Percentiles rank a stretch among this genome's conserved stretches.
phyloP scores from a whole-genome alignment of 1,284 basidiomycete species.

The Ustilago trichophora region DNA sequence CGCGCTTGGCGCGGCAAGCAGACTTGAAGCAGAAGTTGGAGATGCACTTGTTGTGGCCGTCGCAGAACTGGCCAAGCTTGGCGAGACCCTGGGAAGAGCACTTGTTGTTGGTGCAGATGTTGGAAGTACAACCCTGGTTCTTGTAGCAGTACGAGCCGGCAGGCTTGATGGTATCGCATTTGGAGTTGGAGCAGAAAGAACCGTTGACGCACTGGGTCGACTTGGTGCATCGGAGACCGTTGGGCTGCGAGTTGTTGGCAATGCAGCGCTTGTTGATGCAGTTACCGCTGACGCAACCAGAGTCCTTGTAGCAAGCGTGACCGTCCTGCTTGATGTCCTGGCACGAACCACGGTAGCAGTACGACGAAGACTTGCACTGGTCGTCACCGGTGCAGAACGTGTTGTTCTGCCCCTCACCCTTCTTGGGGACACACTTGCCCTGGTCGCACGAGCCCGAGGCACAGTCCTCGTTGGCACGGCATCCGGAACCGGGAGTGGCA shows the following conservation, averaged over 20 bases:
- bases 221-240: slow-evolving; percentile 13
- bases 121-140: slow-evolving; percentile 29
- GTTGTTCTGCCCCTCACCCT: slow-evolving; percentile 12
- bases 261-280: slow-evolving; percentile 33
- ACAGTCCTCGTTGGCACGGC: slow-evolving; percentile 22
- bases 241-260: slow-evolving; percentile 9
- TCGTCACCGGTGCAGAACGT: slow-evolving; percentile 27
- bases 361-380: slow-evolving; percentile 18
- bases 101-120: slow-evolving; percentile 28
- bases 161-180: slow-evolving; percentile 12
- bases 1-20: slow-evolving; percentile 28
- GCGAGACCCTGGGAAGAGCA: slow-evolving; percentile 19
- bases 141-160: slow-evolving; percentile 38
- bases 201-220: slow-evolving; percentile 23
- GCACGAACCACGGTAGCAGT: slow-evolving; percentile 42
- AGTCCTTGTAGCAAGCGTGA: slow-evolving; percentile 38
- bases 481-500: slow-evolving; percentile 16
- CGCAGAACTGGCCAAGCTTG: slow-evolving; percentile 9
- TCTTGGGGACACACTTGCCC: slow-evolving; percentile 29
- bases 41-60: slow-evolving; percentile 9
- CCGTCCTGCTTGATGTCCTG: slow-evolving; percentile 23
- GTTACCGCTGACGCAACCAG: slow-evolving; percentile 22
- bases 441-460: slow-evolving; percentile 19
- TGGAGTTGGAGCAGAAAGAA: slow-evolving; percentile 26
- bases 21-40: slow-evolving; percentile 28